Evolutionary conservation across 345 rosid genomes (phyloP).

Genomic region (Isatis tinctoria): DNA sequence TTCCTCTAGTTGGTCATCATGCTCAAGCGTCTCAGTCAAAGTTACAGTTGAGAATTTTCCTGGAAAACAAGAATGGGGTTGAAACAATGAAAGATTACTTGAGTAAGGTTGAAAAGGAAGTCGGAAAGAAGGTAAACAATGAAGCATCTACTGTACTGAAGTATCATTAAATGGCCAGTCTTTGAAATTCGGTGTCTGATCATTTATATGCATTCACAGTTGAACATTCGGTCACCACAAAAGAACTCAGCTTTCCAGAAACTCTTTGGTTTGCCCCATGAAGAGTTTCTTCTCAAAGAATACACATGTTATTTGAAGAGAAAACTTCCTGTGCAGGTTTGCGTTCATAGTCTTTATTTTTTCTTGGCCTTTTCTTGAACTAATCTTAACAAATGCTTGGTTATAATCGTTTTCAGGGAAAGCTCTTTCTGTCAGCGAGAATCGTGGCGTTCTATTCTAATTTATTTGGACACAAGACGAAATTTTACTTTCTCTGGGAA

Average conservation of each 20-base stretch:
- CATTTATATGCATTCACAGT: conserved; percentile 40
- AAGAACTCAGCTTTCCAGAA: conserved; percentile 73
- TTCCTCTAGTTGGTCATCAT: conserved; percentile 71
- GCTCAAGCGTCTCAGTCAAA: conserved; percentile 81
- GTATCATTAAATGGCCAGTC: not conserved
- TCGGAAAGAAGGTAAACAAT: conserved; percentile 80
- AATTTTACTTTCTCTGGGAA: conserved; percentile 86
- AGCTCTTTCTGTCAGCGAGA: conserved; percentile 81
- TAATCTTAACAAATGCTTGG: not conserved
- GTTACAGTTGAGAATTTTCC: conserved; percentile 67
- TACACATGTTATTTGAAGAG: conserved; percentile 75
- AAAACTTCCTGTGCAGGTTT: conserved; percentile 85
- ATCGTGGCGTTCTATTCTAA: conserved; percentile 83
- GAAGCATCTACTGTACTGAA: not conserved
- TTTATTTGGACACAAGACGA: conserved; percentile 79
- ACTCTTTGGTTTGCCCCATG: conserved; percentile 79
- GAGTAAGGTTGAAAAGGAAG: conserved; percentile 85
- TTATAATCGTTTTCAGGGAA: conserved; percentile 49
- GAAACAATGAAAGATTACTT: conserved; percentile 72
- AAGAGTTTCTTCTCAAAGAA: conserved; percentile 79
- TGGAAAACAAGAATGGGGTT: conserved; percentile 75
- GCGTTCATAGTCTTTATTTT: not conserved
- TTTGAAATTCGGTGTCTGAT: not conserved
- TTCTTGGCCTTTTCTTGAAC: not conserved
- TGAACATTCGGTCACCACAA: conserved; percentile 75